phyloP scores from a whole-genome alignment of 176 grass and related monocot species.

The Oryza officinalis region DNA sequence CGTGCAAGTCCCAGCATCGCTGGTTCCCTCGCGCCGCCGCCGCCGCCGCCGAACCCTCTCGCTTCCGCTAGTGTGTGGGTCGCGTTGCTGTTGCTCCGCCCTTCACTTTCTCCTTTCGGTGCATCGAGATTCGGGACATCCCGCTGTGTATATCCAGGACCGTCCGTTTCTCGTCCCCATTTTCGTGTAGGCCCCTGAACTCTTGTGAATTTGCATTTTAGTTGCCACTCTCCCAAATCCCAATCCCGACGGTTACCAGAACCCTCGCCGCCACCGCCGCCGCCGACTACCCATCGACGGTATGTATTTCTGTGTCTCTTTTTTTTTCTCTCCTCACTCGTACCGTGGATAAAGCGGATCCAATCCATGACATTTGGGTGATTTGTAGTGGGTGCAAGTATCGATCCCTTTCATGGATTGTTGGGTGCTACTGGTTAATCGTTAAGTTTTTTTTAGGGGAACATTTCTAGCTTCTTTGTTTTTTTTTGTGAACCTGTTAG shows the following conservation, averaged over 20 bases:
- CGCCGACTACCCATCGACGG: neutral
- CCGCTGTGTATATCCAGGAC: neutral
- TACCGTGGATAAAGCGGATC: neutral
- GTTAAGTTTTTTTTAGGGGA: neutral
- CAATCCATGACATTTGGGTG: neutral
- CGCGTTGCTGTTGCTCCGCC: neutral
- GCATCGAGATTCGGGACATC: slow-evolving; percentile 10
- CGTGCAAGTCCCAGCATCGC: slow-evolving; percentile 44
- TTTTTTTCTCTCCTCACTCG: neutral
- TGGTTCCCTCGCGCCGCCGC: slow-evolving; percentile 26
- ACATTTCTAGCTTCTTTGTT: neutral
- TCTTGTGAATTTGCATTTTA: neutral
- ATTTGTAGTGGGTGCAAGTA: neutral
- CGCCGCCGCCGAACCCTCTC: slow-evolving; percentile 6
- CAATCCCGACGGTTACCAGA: neutral
- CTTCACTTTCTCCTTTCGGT: neutral
- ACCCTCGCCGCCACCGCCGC: slow-evolving; percentile 13
- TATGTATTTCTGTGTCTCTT: neutral
- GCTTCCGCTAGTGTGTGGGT: neutral
- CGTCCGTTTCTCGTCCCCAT: neutral
- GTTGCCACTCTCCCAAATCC: too few species aligned
- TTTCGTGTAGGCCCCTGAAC: neutral
- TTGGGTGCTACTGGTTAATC: neutral
- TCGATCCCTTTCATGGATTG: neutral
- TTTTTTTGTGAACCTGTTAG: neutral